Base-by-base conservation (phyloP, 2,329 filamentous ascomycete genomes). In the Apiospora pterosperma region DNA sequence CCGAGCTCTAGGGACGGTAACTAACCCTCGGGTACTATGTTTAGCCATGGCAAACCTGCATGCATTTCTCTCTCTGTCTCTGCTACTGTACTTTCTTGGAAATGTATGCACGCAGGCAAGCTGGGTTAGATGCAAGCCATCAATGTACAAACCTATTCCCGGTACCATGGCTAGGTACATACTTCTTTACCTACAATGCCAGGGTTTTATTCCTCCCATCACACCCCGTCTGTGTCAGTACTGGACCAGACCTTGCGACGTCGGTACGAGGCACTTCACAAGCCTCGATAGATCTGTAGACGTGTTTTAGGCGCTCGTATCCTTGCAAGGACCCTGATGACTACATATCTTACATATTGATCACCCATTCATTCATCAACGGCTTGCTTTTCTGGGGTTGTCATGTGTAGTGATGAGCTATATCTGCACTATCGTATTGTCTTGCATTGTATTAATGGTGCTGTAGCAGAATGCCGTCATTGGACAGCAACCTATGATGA, bases 31-130 rank as follows among this genome's bases (percentile, higher is more conserved):
- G 36, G 34, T 60, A 39, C 58, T 60, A 60, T 60, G 58, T 60
- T 60, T 60, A 60, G 58, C 58, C 25, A 60, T 23, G 34, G n/a
- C 11, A 19, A 34, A 38, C 28, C 62, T 61, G 61, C 61, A 59
- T 62, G 55, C 59, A 39, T 62, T 61, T 55, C 58, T 59, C n/a
- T 25, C 4, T 6, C 60, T 14, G 59, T 41, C 38, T 41, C 59
- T 48, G 42, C 42, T 48, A 48, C 42, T 48, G 48, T 28, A 55
- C 10, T 42, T 55, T 34, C 44, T 63, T 62, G 48, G 36, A 58
- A 31, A 28, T 52, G 39, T 39, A 64, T 23, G n/a, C 10, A 23
- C 19, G 36, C 10, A 25, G 4, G 48, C 48, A 34, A n/a, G 7
- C 28, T 19, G 16, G 42, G 25, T 34, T n/a, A n/a, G n/a, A 36